phyloP scores from a whole-genome alignment of 2,329 filamentous ascomycete species.

The Alternaria conjuncta region DNA sequence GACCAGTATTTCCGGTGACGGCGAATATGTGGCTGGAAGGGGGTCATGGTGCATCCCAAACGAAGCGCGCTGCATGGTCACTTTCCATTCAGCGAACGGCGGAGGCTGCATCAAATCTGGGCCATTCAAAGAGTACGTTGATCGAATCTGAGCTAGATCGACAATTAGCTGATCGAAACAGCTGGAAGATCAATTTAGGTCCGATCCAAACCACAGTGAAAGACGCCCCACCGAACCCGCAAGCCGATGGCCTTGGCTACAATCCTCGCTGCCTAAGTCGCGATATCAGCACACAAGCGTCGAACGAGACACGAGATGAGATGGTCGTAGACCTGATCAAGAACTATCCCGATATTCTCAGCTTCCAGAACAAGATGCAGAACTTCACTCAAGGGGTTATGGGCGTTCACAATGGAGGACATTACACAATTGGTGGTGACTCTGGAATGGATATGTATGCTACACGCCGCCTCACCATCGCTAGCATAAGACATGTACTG shows the following conservation, averaged over 20 bases:
- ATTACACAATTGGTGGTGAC: background rate
- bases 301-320: constrained; percentile 48
- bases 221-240: constrained; percentile 10
- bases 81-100: constrained; percentile 18
- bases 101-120: constrained; percentile 32
- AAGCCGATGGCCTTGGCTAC: constrained; percentile 18
- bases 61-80: background rate
- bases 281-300: constrained; percentile 39
- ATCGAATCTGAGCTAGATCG: accelerated
- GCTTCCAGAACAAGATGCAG: constrained; percentile 44
- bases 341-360: constrained; percentile 48
- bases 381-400: background rate
- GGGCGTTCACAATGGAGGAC: background rate
- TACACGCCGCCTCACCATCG: accelerated
- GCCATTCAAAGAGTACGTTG: constrained; percentile 35
- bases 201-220: constrained; percentile 18
- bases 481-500: background rate
- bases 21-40: constrained; percentile 5
- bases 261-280: constrained; percentile 45
- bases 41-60: background rate
- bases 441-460: background rate
- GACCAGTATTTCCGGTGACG: constrained; percentile 46
- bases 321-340: constrained; percentile 52
- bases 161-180: background rate
- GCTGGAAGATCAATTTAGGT: constrained; percentile 31